Evolutionary conservation across 2,329 filamentous ascomycete genomes (phyloP).

Genomic region (Penicillium sp.): DNA sequence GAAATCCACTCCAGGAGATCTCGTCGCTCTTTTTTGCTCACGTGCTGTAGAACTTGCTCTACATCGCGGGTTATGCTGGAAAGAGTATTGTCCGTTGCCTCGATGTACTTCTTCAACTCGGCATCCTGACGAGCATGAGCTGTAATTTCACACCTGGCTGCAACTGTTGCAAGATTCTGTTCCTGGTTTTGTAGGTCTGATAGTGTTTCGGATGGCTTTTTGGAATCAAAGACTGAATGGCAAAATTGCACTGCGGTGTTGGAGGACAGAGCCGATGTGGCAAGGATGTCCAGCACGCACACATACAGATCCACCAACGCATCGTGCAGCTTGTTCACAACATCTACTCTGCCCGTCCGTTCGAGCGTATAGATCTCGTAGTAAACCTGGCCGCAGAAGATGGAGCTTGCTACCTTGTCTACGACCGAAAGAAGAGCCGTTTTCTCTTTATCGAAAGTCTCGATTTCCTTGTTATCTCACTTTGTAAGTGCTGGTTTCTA

Average conservation of each 20-base stretch:
- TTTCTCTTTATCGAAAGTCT: background rate
- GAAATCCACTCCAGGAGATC: conserved; percentile 25
- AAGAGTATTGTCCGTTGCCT: background rate
- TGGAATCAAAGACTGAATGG: background rate
- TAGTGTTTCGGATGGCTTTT: background rate
- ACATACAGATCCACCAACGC: background rate
- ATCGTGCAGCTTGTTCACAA: background rate
- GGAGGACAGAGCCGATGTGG: background rate
- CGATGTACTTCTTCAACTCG: background rate
- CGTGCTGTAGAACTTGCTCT: background rate
- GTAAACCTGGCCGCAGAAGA: background rate
- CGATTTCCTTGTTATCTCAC: background rate
- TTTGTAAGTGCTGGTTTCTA: background rate
- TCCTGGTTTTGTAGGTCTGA: background rate
- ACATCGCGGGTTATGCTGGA: background rate
- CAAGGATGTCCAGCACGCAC: background rate
- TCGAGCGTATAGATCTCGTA: background rate
- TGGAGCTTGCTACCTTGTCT: background rate
- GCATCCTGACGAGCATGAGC: background rate
- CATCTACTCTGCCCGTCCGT: background rate
- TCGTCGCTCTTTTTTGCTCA: background rate
- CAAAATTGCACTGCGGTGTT: background rate
- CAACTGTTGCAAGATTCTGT: background rate
- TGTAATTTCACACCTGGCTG: background rate
- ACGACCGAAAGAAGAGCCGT: background rate